Conservation (phyloP, 768 basidiomycete species). For the Termitomyces sp. region DNA sequence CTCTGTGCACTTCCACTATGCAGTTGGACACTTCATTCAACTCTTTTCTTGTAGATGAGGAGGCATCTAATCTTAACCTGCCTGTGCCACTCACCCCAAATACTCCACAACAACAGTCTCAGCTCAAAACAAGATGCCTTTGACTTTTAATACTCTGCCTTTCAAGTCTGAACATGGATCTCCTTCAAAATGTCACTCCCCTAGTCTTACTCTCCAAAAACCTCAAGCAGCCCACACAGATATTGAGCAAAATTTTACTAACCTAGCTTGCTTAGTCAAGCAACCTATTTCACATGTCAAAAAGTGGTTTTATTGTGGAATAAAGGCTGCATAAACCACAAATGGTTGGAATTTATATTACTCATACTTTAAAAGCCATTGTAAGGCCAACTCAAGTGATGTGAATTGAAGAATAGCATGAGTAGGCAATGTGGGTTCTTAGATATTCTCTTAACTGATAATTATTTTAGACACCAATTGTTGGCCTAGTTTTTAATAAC, state of each 20-base stretch:
- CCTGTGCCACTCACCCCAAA: too few relatives aligned
- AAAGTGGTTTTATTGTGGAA: neutral
- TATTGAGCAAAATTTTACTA: neutral
- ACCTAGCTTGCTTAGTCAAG: neutral
- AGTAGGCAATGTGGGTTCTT: conserved; percentile 5
- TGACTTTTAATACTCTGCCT: too few relatives aligned
- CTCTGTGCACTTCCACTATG: neutral
- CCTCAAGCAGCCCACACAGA: too few relatives aligned
- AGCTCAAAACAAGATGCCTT: too few relatives aligned
- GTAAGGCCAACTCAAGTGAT: neutral
- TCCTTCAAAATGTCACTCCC: neutral
- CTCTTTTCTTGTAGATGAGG: neutral
- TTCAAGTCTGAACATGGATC: too few relatives aligned
- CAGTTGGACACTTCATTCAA: neutral
- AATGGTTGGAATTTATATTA: neutral
- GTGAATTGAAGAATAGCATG: neutral
- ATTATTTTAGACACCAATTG: neutral
- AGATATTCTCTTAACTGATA: neutral
- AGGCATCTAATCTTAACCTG: too few relatives aligned
- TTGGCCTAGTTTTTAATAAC: neutral
- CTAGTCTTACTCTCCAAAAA: too few relatives aligned
- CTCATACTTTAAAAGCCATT: neutral
- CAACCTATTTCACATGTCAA: neutral
- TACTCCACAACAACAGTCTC: too few relatives aligned
- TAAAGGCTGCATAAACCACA: neutral